These are phyloP conservation scores for Fusarium goolgardi DNA, from an alignment of 2,329 filamentous ascomycete genomes.

Conservation along the genomic window DNA sequence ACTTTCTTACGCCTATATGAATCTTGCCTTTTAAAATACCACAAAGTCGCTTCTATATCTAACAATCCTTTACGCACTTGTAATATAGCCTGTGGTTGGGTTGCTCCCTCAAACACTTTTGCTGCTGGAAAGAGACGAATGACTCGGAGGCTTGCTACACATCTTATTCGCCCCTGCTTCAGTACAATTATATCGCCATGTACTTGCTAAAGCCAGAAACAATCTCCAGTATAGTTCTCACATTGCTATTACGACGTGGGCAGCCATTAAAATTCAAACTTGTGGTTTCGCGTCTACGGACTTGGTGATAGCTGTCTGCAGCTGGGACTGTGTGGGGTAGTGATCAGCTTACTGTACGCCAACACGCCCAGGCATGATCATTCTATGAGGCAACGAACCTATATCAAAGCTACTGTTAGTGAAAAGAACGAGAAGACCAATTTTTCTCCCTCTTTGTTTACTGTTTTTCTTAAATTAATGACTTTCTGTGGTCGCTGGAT, in stretches of 20 bases:
- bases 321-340: constrained; percentile 26
- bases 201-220: not conserved
- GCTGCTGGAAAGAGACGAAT: not conserved
- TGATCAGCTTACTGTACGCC: constrained; percentile 3
- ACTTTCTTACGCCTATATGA: not conserved
- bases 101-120: not conserved
- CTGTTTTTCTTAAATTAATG: not conserved
- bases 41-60: not conserved
- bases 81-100: not conserved
- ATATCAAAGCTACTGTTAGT: not conserved
- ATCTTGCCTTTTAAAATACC: not conserved
- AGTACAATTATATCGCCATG: not conserved
- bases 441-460: accelerated
- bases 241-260: constrained; percentile 6
- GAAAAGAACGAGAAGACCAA: not conserved
- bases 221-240: not conserved
- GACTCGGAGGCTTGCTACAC: not conserved
- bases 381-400: not conserved
- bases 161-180: not conserved
- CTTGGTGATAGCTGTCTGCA: constrained; percentile 14
- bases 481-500: not conserved
- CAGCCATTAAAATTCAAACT: constrained; percentile 44
- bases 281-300: constrained; percentile 2
- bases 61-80: not conserved
- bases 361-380: not conserved